Conservation (phyloP, 257 asterid species). For the Craterostigma plantagineum region DNA sequence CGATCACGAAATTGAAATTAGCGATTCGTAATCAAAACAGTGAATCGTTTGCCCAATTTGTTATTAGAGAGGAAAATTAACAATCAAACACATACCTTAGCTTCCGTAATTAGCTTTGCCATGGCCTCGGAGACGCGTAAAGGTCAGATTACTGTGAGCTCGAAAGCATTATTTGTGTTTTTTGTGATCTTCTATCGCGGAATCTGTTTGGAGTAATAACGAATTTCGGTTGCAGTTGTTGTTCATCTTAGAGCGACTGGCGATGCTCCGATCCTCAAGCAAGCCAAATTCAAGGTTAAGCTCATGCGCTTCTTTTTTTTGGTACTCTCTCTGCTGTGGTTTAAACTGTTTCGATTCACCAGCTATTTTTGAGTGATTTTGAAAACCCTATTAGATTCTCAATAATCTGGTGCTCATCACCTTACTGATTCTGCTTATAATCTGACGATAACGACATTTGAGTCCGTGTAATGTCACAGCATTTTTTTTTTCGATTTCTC, state of each 20-base stretch:
- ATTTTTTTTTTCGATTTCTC: too few species aligned
- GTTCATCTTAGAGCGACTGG: conserved; percentile 95
- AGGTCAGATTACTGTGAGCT: conserved; percentile 21
- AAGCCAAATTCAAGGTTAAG: conserved; percentile 93
- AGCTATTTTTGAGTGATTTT: background rate
- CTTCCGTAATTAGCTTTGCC: too few species aligned
- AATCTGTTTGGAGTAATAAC: conserved; percentile 5
- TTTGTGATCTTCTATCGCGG: background rate
- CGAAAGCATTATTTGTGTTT: background rate
- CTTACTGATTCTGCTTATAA: too few species aligned
- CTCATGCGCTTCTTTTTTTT: background rate
- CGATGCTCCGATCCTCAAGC: conserved; percentile 90
- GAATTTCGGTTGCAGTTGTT: conserved; percentile 35
- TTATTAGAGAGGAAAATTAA: too few species aligned
- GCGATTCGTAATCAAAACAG: too few species aligned
- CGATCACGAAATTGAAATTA: too few species aligned
- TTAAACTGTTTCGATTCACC: background rate
- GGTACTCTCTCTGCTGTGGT: background rate
- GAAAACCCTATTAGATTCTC: too few species aligned
- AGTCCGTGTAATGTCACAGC: too few species aligned
- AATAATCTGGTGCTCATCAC: too few species aligned
- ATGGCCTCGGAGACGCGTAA: conserved; percentile 54
- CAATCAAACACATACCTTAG: too few species aligned
- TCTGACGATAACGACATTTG: too few species aligned
- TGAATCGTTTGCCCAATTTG: too few species aligned